Evolutionary conservation across 2,329 filamentous ascomycete species (phyloP).

Genomic region (Pseudovirgaria hyperparasitica): DNA sequence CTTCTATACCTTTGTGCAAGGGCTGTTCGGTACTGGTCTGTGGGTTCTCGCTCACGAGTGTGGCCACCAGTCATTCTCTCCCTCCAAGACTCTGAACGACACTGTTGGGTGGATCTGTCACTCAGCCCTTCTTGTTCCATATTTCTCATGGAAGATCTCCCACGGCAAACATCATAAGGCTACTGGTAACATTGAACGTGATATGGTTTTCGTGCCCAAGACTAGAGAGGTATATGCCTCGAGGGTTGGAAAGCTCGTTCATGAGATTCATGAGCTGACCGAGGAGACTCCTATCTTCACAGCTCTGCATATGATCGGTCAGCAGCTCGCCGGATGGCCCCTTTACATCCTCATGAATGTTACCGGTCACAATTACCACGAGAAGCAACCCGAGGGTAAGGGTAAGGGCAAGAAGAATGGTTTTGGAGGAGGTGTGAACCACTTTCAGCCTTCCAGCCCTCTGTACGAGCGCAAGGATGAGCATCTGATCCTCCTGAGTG

Average conservation of each 20-base stretch:
- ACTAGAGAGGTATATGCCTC: constrained; percentile 71
- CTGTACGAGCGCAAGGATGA: constrained; percentile 87
- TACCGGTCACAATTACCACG: constrained; percentile 91
- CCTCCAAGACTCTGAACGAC: constrained; percentile 85
- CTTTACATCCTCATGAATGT: constrained; percentile 85
- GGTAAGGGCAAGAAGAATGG: constrained; percentile 89
- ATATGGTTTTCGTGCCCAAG: constrained; percentile 98
- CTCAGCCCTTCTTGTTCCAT: constrained; percentile 80
- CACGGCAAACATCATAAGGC: constrained; percentile 99
- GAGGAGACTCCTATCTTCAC: constrained; percentile 91
- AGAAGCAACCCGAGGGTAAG: constrained; percentile 82
- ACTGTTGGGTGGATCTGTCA: constrained; percentile 85
- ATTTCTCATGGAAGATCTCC: constrained; percentile 99
- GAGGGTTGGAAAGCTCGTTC: constrained; percentile 58
- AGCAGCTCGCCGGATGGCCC: constrained; percentile 90
- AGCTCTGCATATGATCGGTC: constrained; percentile 56
- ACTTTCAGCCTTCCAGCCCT: constrained; percentile 81
- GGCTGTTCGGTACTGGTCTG: constrained; percentile 81
- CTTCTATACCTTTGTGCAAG: constrained; percentile 70
- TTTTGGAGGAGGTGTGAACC: constrained; percentile 69
- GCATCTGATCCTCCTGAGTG: constrained; percentile 73
- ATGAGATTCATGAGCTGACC: constrained; percentile 77
- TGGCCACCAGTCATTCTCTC: constrained; percentile 90
- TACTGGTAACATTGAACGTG: constrained; percentile 89
- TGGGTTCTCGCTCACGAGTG: constrained; percentile 98